phyloP scores from a whole-genome alignment of 2,329 filamentous ascomycete genomes.

The Lachnellula hyalina region DNA sequence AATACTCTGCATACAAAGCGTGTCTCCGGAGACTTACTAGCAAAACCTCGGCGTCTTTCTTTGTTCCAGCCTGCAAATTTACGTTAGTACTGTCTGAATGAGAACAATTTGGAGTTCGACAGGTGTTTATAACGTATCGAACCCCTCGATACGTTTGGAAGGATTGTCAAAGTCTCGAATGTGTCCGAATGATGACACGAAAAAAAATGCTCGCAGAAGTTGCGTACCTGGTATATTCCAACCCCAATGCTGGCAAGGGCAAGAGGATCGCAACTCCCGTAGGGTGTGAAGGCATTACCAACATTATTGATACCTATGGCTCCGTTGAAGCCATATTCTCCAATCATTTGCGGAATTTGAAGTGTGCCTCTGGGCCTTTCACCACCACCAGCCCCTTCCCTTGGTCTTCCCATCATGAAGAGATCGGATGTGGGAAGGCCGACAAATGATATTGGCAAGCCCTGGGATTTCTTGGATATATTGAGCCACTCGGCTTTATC shows the following conservation, averaged over 20 bases:
- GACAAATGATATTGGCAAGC: slow-evolving; percentile 59
- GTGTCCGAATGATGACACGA: too few relatives aligned
- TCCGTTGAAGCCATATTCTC: slow-evolving; percentile 50
- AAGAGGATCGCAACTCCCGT: slow-evolving; percentile 62
- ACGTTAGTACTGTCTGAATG: too few relatives aligned
- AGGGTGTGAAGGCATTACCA: slow-evolving; percentile 69
- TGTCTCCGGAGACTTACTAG: slow-evolving; percentile 40
- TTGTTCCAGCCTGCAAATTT: slow-evolving; percentile 45
- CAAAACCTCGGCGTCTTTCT: slow-evolving; percentile 51
- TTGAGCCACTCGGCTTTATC: slow-evolving; percentile 41
- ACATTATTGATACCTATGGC: slow-evolving; percentile 67
- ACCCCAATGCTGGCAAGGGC: slow-evolving; percentile 57
- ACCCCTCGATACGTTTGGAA: too few relatives aligned
- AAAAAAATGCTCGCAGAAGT: too few relatives aligned
- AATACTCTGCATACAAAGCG: not conserved
- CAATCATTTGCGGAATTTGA: slow-evolving; percentile 55
- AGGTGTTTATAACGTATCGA: too few relatives aligned
- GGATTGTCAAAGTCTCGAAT: too few relatives aligned
- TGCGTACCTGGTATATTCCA: slow-evolving; percentile 53
- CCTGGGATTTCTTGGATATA: slow-evolving; percentile 43
- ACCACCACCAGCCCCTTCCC: slow-evolving; percentile 24
- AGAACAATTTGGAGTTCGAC: too few relatives aligned
- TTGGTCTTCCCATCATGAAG: slow-evolving; percentile 60
- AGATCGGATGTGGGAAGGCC: slow-evolving; percentile 66
- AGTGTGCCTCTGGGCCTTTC: slow-evolving; percentile 53